Evolutionary conservation across 768 basidiomycete genomes (phyloP), one percentile per base, ranked within the genome.

Genomic region (Pleurotus sapidus): DNA sequence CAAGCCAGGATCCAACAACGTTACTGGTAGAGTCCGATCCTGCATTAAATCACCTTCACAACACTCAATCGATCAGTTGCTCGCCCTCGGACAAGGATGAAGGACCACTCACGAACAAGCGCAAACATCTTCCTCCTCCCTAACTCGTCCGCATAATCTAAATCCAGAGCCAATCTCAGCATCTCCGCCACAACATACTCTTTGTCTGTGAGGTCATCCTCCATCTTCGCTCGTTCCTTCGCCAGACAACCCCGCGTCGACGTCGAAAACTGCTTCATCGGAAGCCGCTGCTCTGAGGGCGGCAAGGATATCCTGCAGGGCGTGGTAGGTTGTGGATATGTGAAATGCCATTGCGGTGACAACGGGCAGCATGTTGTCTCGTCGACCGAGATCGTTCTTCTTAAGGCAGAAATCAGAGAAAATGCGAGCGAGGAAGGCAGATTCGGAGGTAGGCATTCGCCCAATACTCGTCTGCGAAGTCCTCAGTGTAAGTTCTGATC

Each of bases 121-220:
- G 83, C 78, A 64, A 90, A 91, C 88, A 95, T 94, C 71, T 89
- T 90, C 58, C 93, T 74, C 58, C 93, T 74, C 3, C 96, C 95
- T 58, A 89, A 91, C 70, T 97, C 94, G 72, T 98, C 96, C 0
- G 87, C 83, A 64, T 95, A 98, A 69, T 98, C 95, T 24, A 94
- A 75, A 59, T 88, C 82, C 3, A 89, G 78, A 0, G 91, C 91
- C 27, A 96, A 73, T 62, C 79, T 82, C 20, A 97, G 79, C 69
- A 98, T 79, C 69, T 98, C 93, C 0, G 83, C 77, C n/a, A 96
- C 77, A 5, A 93, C 73, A 57, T 90, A 86, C 63, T 88, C 86
- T 37, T 74, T 78, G 24, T 82, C 78, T 3, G 75, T 61, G 14
- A 70, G 72, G 39, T 75, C 76, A 8, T 87, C 84, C 40, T 84